Conservation (phyloP, 768 basidiomycete genomes). For the Chalciporus chontae region DNA sequence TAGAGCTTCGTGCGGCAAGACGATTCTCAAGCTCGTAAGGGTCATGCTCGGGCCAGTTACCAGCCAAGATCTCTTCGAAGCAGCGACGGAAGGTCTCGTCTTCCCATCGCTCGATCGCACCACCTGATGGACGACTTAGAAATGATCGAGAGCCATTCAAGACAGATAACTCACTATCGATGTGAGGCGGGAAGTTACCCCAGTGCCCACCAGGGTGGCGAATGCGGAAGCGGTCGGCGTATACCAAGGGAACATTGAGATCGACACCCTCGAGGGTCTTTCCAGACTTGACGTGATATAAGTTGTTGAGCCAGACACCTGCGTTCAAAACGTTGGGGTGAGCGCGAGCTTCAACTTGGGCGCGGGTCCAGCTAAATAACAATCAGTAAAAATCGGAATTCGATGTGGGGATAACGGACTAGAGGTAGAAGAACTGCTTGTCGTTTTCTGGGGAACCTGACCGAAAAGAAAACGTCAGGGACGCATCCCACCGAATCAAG, state of each 20-base stretch:
- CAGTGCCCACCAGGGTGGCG: constrained; percentile 64
- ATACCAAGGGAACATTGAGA: constrained; percentile 57
- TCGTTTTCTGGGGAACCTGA: constrained; percentile 52
- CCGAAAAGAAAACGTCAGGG: not conserved
- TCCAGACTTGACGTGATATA: constrained; percentile 47
- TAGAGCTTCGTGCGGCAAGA: constrained; percentile 57
- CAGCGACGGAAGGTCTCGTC: constrained; percentile 55
- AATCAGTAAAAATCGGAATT: no score
- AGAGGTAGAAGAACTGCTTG: constrained; percentile 72
- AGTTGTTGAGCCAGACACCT: constrained; percentile 56
- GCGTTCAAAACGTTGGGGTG: constrained; percentile 62
- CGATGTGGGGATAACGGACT: constrained; percentile 39
- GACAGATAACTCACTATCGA: constrained; percentile 42
- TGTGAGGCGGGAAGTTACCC: constrained; percentile 49
- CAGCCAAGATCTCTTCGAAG: constrained; percentile 58
- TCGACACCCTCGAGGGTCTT: constrained; percentile 51
- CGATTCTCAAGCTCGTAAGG: constrained; percentile 61
- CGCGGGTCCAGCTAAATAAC: not conserved
- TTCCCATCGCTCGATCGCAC: constrained; percentile 74
- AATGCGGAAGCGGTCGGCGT: constrained; percentile 74
- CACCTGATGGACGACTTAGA: constrained; percentile 39
- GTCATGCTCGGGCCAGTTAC: constrained; percentile 63
- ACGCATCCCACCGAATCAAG: not conserved
- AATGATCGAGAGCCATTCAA: not conserved
- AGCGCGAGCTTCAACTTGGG: constrained; percentile 52